phyloP scores from a whole-genome alignment of 2,329 filamentous ascomycete genomes.

The Colletotrichum higginsianum region DNA sequence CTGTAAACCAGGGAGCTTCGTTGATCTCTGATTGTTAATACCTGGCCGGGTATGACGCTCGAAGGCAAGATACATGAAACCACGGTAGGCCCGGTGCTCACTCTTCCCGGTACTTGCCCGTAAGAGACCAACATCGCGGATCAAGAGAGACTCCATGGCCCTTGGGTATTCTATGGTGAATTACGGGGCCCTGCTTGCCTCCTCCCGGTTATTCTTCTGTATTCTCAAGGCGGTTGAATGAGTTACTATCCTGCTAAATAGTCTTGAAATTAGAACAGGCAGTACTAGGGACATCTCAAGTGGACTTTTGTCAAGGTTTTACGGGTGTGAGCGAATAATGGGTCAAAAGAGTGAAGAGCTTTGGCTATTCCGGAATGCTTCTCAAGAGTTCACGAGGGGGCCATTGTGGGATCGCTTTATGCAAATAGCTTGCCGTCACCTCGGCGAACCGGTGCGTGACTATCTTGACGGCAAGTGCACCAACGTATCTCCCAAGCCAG shows the following conservation, averaged over 20 bases:
- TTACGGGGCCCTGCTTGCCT: not conserved
- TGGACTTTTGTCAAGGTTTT: not conserved
- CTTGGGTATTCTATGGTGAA: slow-evolving; percentile 11
- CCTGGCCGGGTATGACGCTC: not conserved
- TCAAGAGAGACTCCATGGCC: not conserved
- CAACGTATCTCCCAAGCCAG: not conserved
- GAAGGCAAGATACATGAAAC: too few relatives aligned
- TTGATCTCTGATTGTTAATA: not conserved
- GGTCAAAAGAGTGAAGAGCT: not conserved
- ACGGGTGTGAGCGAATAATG: not conserved
- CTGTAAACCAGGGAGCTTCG: not conserved
- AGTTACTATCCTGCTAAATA: not conserved
- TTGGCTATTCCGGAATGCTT: not conserved
- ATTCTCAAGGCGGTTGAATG: slow-evolving; percentile 12
- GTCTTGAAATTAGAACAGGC: slow-evolving; percentile 5
- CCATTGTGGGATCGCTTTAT: not conserved
- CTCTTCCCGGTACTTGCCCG: not conserved
- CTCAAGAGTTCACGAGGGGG: not conserved
- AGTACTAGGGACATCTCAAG: not conserved
- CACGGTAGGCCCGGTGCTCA: not conserved
- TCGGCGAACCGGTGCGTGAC: not conserved
- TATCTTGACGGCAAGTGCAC: not conserved
- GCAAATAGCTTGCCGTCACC: not conserved
- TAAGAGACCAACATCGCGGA: not conserved
- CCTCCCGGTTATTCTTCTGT: not conserved